Evolutionary conservation across 2,329 filamentous ascomycete genomes (phyloP).

Genomic region (Cladophialophora carrionii): DNA sequence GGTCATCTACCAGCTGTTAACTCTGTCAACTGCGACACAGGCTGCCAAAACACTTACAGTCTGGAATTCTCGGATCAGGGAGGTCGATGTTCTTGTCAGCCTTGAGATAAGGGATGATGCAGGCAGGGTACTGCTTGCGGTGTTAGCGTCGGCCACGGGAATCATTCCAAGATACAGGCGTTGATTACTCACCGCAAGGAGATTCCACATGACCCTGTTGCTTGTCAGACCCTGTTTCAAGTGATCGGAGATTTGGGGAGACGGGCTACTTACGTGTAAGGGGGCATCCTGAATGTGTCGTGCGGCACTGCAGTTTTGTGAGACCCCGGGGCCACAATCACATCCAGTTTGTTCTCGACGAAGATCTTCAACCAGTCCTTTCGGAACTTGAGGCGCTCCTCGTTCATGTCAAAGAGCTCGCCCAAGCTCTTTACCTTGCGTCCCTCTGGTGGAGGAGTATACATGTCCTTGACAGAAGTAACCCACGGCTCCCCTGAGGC

Average conservation of each 20-base stretch:
- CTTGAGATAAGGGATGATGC: conserved; percentile 52
- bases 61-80: conserved; percentile 22
- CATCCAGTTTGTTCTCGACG: conserved; percentile 56
- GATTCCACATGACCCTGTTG: conserved; percentile 58
- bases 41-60: conserved; percentile 37
- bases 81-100: conserved; percentile 50
- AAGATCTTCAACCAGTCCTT: conserved; percentile 36
- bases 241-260: not conserved
- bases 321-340: conserved; percentile 64
- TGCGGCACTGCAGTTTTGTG: conserved; percentile 65
- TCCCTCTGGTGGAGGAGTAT: conserved; percentile 29
- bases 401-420: conserved; percentile 28
- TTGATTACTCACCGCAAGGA: conserved; percentile 54
- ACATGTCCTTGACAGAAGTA: conserved; percentile 30
- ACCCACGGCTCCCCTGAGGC: conserved; percentile 34
- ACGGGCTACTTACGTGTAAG: conserved; percentile 44
- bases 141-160: conserved; percentile 7
- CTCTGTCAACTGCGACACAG: conserved; percentile 39
- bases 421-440: conserved; percentile 22
- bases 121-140: conserved; percentile 53
- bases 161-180: not conserved
- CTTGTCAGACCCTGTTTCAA: not conserved
- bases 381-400: conserved; percentile 21
- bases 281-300: conserved; percentile 51
- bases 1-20: conserved; percentile 44